These are phyloP conservation scores for Hypoxylon rubiginosum DNA, from an alignment of 2,329 filamentous ascomycete species.

Conservation along the genomic window DNA sequence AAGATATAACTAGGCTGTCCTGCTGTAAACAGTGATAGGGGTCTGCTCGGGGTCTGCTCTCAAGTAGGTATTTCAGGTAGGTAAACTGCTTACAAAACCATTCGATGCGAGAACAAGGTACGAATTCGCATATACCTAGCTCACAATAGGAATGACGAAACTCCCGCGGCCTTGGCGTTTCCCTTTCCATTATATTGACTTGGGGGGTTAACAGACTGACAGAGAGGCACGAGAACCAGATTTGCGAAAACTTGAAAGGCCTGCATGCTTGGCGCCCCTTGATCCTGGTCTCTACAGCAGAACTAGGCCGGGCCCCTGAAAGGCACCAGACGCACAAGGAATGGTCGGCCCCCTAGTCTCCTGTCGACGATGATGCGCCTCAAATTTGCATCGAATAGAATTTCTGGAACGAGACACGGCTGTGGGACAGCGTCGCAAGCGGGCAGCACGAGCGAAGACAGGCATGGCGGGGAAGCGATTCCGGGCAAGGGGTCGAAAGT, in stretches of 20 bases:
- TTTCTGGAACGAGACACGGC: slow-evolving; percentile 7
- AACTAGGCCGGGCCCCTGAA: slow-evolving; percentile 6
- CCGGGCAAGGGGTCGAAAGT: slow-evolving; percentile 25
- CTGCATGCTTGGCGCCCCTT: slow-evolving; percentile 8
- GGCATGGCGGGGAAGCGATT: slow-evolving; percentile 31
- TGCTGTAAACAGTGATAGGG: background rate
- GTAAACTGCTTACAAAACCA: background rate
- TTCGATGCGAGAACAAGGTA: background rate
- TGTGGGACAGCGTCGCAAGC: slow-evolving; percentile 12
- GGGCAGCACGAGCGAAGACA: slow-evolving; percentile 8
- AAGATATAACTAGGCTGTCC: background rate
- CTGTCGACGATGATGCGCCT: slow-evolving; percentile 6
- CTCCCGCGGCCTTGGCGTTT: background rate
- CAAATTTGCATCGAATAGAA: background rate
- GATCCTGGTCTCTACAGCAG: background rate
- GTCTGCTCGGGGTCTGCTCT: too few relatives aligned
- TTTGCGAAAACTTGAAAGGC: slow-evolving; percentile 2
- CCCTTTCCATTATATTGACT: background rate
- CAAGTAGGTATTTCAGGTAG: background rate
- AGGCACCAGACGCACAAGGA: background rate
- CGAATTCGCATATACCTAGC: background rate
- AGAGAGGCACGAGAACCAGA: background rate
- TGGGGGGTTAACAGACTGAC: background rate
- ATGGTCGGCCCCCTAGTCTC: background rate
- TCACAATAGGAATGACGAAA: background rate